A percentile compares a stretch with the other conserved stretches of the same genome.
Conservation (phyloP, 495 filamentous ascomycete species). For the Xylaria nigripes region DNA sequence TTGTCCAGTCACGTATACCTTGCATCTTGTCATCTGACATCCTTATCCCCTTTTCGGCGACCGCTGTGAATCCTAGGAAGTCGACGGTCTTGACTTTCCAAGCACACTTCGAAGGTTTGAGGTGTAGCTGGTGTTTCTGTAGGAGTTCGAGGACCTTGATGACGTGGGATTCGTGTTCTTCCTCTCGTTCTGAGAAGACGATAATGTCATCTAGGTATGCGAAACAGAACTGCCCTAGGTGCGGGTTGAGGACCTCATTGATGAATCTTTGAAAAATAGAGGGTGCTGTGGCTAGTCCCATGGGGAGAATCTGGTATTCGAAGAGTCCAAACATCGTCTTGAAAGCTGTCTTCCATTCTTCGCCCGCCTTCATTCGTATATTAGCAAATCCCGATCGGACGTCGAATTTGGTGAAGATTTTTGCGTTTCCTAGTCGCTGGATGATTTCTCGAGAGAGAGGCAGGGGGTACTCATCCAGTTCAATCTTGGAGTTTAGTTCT, state of each 20-base stretch:
- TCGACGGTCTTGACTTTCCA: neutral
- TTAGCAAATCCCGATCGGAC: slow-evolving; percentile 12
- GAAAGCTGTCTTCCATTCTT: slow-evolving; percentile 27
- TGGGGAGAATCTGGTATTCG: slow-evolving; percentile 28
- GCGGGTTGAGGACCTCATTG: slow-evolving; percentile 18
- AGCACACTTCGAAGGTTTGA: neutral
- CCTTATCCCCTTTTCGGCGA: neutral
- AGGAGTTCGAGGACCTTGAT: neutral
- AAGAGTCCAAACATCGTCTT: slow-evolving; percentile 19
- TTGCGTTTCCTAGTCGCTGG: neutral
- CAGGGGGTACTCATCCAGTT: neutral
- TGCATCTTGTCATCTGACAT: neutral
- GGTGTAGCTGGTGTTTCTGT: neutral
- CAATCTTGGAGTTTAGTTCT: neutral
- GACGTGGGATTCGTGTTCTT: neutral
- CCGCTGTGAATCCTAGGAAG: neutral
- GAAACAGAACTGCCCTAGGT: slow-evolving; percentile 19
- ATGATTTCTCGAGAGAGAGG: neutral
- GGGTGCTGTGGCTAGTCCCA: slow-evolving; percentile 21
- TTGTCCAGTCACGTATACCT: neutral
- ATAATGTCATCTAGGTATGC: neutral
- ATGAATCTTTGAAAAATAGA: slow-evolving; percentile 23
- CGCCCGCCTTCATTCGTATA: slow-evolving; percentile 18
- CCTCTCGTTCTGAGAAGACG: neutral
- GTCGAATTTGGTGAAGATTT: neutral